These are phyloP conservation scores for Haplographium delicatum DNA, from an alignment of 495 filamentous ascomycete genomes.

Conservation along the genomic window DNA sequence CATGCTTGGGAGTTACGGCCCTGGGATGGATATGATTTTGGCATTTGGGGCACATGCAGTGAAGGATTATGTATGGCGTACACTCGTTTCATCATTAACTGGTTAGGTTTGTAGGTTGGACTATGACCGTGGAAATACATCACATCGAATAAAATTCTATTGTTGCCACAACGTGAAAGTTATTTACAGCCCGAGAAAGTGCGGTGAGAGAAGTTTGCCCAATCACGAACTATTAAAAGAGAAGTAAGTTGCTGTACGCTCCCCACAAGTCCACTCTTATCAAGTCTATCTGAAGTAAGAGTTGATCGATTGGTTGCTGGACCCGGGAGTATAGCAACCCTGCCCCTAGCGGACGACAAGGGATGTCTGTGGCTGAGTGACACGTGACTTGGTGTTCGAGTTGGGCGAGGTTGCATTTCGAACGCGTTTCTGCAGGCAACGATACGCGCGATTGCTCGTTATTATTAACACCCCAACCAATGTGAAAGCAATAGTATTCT, in stretches of 20 bases:
- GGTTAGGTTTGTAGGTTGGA: conserved; percentile 1
- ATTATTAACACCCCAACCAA: conserved; percentile 8
- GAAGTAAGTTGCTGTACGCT: no score
- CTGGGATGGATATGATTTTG: conserved; percentile 13
- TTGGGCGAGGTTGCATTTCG: no score
- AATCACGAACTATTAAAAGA: no score
- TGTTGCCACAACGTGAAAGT: no score
- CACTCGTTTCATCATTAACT: conserved; percentile 17
- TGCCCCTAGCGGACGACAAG: no score
- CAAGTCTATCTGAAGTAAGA: not conserved
- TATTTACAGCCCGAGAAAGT: no score
- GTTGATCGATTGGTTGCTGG: not conserved
- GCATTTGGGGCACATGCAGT: conserved; percentile 16
- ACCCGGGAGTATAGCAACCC: not conserved
- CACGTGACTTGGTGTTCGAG: no score
- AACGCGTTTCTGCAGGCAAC: no score
- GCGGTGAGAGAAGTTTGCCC: no score
- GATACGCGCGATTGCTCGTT: conserved; percentile 6
- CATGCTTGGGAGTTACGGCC: conserved; percentile 18
- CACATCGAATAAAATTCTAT: not conserved
- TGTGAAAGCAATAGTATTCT: conserved; percentile 2
- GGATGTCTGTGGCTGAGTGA: no score
- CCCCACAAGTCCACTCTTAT: no score
- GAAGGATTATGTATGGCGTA: conserved; percentile 19
- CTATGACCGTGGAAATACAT: not conserved